Conservation (phyloP, 2,329 filamentous ascomycete species). For the Xylariaceae sp. region DNA sequence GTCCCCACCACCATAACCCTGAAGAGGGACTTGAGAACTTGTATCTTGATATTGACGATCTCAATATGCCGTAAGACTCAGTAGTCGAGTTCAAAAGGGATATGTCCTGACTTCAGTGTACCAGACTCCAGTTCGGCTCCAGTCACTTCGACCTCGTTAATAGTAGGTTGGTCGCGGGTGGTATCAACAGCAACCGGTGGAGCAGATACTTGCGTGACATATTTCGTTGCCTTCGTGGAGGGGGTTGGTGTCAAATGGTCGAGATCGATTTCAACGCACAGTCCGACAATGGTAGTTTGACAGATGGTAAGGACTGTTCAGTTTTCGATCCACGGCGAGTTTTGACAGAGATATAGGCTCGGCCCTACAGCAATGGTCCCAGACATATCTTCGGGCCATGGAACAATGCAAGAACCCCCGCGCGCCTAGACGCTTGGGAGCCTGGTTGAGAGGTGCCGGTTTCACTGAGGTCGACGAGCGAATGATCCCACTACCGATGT, state of each 20-base stretch:
- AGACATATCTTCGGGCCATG: conserved; percentile 57
- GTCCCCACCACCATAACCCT: conserved; percentile 54
- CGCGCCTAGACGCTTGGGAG: conserved; percentile 56
- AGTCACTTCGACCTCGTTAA: conserved; percentile 81
- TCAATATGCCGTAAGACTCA: conserved; percentile 54
- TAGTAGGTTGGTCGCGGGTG: conserved; percentile 67
- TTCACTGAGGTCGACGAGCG: conserved; percentile 62
- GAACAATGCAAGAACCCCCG: conserved; percentile 62
- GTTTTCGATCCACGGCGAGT: conserved; percentile 1
- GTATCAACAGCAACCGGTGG: conserved; percentile 72
- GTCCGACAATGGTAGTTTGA: conserved; percentile 78
- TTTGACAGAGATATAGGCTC: conserved; percentile 41
- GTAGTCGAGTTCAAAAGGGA: neutral
- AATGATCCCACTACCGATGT: conserved; percentile 64
- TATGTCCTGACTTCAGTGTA: neutral
- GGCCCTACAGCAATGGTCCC: conserved; percentile 65
- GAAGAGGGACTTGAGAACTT: conserved; percentile 62
- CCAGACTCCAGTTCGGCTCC: conserved; percentile 47
- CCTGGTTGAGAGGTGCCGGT: conserved; percentile 56
- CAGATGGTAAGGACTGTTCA: conserved; percentile 33
- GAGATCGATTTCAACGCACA: conserved; percentile 84
- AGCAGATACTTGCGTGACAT: conserved; percentile 72
- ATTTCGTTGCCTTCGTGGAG: conserved; percentile 63
- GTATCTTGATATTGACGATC: conserved; percentile 67
- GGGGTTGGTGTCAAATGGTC: conserved; percentile 85